Conservation (phyloP, 73 alveolate genomes). For the Paramecium sexaurelia region DNA sequence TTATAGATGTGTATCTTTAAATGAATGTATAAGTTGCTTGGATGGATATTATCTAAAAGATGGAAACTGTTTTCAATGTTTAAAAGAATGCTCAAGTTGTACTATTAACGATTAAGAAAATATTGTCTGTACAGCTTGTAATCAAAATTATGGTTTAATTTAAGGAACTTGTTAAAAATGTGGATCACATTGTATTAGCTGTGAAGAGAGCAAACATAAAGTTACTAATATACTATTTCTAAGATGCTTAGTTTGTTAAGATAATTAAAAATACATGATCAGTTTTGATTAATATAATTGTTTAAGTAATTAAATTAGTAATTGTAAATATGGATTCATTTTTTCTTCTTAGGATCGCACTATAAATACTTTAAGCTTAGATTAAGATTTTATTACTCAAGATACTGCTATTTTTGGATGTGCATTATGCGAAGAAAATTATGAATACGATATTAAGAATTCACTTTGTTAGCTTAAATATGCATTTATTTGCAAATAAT, state of each 20-base stretch:
- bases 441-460: neutral
- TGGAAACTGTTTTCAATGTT: neutral
- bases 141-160: neutral
- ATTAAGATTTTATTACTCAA: neutral
- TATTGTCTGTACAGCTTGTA: neutral
- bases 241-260: neutral
- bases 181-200: neutral
- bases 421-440: neutral
- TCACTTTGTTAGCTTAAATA: neutral
- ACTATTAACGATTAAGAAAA: neutral
- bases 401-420: neutral
- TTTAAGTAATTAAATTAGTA: neutral
- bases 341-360: neutral
- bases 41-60: neutral
- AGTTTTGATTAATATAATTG: neutral
- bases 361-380: neutral
- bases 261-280: neutral
- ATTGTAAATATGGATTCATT: neutral
- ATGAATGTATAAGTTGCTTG: neutral
- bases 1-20: neutral
- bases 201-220: neutral
- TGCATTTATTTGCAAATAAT: neutral
- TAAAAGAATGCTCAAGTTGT: neutral
- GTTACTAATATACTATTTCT: neutral
- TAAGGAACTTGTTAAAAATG: neutral